Conservation (phyloP, 176 grass and related monocot species). For the Saccharum officinarum region DNA sequence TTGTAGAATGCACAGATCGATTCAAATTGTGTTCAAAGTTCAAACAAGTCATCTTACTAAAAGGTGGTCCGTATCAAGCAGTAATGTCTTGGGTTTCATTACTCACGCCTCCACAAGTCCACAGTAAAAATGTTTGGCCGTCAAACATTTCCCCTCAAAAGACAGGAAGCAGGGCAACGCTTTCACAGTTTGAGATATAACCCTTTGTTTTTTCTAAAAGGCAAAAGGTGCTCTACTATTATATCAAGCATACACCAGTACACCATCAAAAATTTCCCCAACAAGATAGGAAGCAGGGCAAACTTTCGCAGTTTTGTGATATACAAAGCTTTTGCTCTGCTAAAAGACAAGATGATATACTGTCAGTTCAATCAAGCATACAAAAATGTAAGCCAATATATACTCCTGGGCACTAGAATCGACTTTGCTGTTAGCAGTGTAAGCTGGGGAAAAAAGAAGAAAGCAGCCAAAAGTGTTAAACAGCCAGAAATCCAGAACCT, state of each 20-base stretch:
- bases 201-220: neutral
- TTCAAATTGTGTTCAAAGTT: neutral
- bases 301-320: neutral
- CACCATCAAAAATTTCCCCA: neutral
- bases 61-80: conserved; percentile 10
- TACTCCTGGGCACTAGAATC: neutral
- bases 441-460: neutral
- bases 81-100: neutral
- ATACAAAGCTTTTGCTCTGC: neutral
- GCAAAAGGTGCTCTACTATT: neutral
- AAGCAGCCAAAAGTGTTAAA: neutral
- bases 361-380: neutral
- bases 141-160: neutral
- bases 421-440: neutral
- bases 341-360: neutral
- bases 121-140: neutral
- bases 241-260: neutral
- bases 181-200: neutral
- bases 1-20: neutral
- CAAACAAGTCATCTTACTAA: neutral
- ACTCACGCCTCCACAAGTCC: neutral
- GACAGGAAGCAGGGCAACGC: neutral
- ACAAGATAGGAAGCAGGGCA: neutral
- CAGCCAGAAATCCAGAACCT: neutral
- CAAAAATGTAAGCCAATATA: conserved; percentile 2